Base-by-base conservation (phyloP, 257 asterid genomes). In the Haberlea rhodopensis region DNA sequence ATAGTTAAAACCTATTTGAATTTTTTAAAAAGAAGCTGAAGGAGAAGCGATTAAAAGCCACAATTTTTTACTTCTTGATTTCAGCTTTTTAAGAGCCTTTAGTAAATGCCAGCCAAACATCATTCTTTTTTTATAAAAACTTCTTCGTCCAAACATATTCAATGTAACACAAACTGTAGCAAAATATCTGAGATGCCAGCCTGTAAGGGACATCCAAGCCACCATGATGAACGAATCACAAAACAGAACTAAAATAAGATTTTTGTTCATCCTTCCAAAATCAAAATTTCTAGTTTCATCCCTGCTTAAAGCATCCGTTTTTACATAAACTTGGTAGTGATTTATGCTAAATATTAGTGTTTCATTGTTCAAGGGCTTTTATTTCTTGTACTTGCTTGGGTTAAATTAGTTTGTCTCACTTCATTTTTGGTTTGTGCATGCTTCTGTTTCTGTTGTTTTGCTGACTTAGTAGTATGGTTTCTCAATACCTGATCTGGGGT, bases 301-400 rank as follows among this genome's bases (percentile, higher is more conserved):
- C 49, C 19, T 43, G 13, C 1, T 15, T 16, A 7, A 4, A 43
- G 20, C 51, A 43, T 43, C 51, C 51, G 16, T 16, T 15, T 40
- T 37, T 11, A 37, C n/a, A 10, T 11, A n/a, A 2, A 40, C 46
- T 37, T n/a, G 3, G 40, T 55, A 21, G 34, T 53, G 67, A 79
- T 57, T 59, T 63, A 13, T n/a, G 19, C 27, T 29, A 11, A 56
- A 46, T 26, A 53, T 69, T 62, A 55, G 49, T 15, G 49, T 34
- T n/a, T 34, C 45, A 34, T 40, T 3, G 49, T 40, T 18, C 15
- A 15, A 43, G 20, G 19, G 49, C 20, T 43, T 43, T 43, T 43
- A 19, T 43, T 43, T 43, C 49, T 13, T 19, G 15, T 19, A 43
- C 49, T 43, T 4, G 51, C 20, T 15, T 15, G 51, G 51, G 20